phyloP scores from a whole-genome alignment of 495 filamentous ascomycete species.

The Talaromyces adpressus region DNA sequence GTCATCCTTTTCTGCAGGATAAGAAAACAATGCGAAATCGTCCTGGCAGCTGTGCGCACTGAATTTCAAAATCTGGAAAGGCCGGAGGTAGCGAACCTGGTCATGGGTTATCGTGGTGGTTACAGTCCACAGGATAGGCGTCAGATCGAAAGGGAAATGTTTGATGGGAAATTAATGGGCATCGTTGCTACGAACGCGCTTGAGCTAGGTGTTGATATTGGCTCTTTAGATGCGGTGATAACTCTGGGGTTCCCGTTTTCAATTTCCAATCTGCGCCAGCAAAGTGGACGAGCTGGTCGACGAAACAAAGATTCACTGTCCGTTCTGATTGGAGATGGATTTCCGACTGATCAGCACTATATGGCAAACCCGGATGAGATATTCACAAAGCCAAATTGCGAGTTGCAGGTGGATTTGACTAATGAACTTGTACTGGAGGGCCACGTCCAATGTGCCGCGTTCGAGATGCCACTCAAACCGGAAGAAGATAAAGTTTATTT shows the following conservation, averaged over 20 bases:
- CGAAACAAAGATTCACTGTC: slow-evolving; percentile 92
- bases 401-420: slow-evolving; percentile 79
- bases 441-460: slow-evolving; percentile 91
- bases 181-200: slow-evolving; percentile 92
- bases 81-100: slow-evolving; percentile 63
- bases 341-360: slow-evolving; percentile 90
- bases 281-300: slow-evolving; percentile 87
- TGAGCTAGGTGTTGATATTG: slow-evolving; percentile 93
- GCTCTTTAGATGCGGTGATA: slow-evolving; percentile 87
- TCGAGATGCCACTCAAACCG: slow-evolving; percentile 84
- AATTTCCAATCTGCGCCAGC: slow-evolving; percentile 88
- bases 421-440: slow-evolving; percentile 90
- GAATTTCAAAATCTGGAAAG: slow-evolving; percentile 69
- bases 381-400: slow-evolving; percentile 87
- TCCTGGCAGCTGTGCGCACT: slow-evolving; percentile 71
- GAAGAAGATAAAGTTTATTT: slow-evolving; percentile 75
- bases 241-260: slow-evolving; percentile 93
- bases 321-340: slow-evolving; percentile 85
- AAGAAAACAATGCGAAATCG: slow-evolving; percentile 77
- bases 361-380: slow-evolving; percentile 96
- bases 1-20: slow-evolving; percentile 93
- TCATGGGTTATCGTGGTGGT: slow-evolving; percentile 95
- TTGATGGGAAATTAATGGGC: slow-evolving; percentile 86
- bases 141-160: slow-evolving; percentile 92
- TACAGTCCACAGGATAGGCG: slow-evolving; percentile 94